phyloP scores from a whole-genome alignment of 352 stramenopile species.

The Globisporangium rhizosaccharum region DNA sequence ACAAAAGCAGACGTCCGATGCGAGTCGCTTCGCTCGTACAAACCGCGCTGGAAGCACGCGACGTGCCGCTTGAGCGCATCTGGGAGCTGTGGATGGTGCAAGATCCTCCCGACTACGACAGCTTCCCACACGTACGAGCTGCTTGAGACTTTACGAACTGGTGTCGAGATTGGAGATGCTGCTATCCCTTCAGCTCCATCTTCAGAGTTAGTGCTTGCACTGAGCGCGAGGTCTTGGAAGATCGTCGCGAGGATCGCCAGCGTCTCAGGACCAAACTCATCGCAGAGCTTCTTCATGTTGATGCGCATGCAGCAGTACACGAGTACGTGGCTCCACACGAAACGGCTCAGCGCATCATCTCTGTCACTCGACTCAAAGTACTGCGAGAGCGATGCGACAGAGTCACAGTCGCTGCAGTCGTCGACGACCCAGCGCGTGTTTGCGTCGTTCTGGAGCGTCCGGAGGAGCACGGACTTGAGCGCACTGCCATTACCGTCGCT shows the following conservation, averaged over 20 bases:
- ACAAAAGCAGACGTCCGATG: too few relatives aligned
- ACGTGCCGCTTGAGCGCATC: slow-evolving; percentile 31
- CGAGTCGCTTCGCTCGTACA: slow-evolving; percentile 5
- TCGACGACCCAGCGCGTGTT: slow-evolving; percentile 15
- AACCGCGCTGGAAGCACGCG: slow-evolving; percentile 4
- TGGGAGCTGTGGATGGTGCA: slow-evolving; percentile 17
- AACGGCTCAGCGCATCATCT: neutral
- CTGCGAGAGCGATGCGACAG: slow-evolving; percentile 5
- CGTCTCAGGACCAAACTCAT: slow-evolving; percentile 15
- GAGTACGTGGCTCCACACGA: slow-evolving; percentile 33
- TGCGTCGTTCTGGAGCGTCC: neutral
- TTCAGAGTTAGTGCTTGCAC: too few relatives aligned
- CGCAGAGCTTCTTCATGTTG: slow-evolving; percentile 23
- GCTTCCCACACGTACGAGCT: slow-evolving; percentile 35
- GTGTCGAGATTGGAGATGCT: too few relatives aligned
- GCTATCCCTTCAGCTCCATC: too few relatives aligned
- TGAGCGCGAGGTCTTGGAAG: slow-evolving; percentile 21
- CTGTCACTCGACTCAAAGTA: slow-evolving; percentile 3
- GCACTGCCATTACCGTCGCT: neutral
- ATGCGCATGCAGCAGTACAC: slow-evolving; percentile 27
- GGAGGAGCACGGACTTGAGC: slow-evolving; percentile 7
- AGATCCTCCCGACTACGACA: slow-evolving; percentile 23
- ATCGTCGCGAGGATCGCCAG: slow-evolving; percentile 9
- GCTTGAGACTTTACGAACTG: neutral
- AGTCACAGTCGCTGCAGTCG: neutral